These are phyloP conservation scores for Aspergillus pseudoglaucus DNA, from an alignment of 2,329 filamentous ascomycete genomes.

Conservation along the genomic window DNA sequence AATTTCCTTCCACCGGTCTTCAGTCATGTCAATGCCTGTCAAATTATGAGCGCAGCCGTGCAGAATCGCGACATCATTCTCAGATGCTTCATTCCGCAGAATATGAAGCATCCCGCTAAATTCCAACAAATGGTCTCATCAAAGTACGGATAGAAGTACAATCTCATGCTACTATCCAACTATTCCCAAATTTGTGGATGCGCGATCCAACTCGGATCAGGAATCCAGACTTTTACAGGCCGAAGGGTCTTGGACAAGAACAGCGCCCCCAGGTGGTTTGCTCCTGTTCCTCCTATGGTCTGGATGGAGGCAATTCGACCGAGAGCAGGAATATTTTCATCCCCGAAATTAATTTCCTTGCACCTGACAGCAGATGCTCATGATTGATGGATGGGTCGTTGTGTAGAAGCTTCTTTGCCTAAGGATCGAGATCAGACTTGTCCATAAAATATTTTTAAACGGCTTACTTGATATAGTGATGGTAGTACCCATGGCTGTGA, in stretches of 20 bases:
- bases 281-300: slow-evolving; percentile 85
- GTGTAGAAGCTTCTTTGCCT: background rate
- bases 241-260: slow-evolving; percentile 78
- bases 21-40: slow-evolving; percentile 79
- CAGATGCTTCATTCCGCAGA: slow-evolving; percentile 41
- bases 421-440: no score
- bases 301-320: slow-evolving; percentile 53
- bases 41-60: slow-evolving; percentile 91
- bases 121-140: slow-evolving; percentile 42
- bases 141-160: slow-evolving; percentile 79
- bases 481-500: slow-evolving; percentile 31
- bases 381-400: background rate
- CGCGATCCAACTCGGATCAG: slow-evolving; percentile 85
- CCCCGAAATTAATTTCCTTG: background rate
- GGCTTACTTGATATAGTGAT: slow-evolving; percentile 62
- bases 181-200: slow-evolving; percentile 89
- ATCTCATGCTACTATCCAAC: slow-evolving; percentile 55
- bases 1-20: slow-evolving; percentile 79
- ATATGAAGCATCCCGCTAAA: slow-evolving; percentile 4
- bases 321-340: no score
- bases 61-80: slow-evolving; percentile 38
- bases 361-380: background rate
- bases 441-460: no score
- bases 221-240: slow-evolving; percentile 67
- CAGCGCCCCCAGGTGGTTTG: slow-evolving; percentile 74